Conservation (phyloP, 2,329 filamentous ascomycete genomes). For the Neonectria coccinea region DNA sequence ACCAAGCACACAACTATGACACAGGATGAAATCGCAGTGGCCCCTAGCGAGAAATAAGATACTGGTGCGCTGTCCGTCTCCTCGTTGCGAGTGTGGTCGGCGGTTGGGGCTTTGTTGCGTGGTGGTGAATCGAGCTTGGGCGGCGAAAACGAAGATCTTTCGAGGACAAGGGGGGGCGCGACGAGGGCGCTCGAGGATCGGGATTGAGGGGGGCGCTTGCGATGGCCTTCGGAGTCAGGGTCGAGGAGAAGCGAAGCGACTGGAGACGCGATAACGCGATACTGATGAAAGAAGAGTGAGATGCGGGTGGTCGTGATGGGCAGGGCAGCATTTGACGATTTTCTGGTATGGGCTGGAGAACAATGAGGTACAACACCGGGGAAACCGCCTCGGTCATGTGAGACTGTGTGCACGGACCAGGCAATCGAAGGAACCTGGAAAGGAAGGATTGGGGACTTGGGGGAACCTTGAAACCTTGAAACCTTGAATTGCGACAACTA, state of each 20-base stretch:
- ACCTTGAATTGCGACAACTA: not conserved
- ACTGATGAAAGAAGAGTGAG: slow-evolving; percentile 36
- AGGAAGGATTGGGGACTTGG: not conserved
- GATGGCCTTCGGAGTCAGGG: slow-evolving; percentile 11
- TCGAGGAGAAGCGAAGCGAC: slow-evolving; percentile 15
- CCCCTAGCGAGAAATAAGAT: not conserved
- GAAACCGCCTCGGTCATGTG: slow-evolving; percentile 49
- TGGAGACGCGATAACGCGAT: slow-evolving; percentile 31
- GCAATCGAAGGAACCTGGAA: slow-evolving; percentile 1
- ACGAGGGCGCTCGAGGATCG: slow-evolving; percentile 15
- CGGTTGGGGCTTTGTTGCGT: slow-evolving; percentile 7
- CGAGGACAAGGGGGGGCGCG: slow-evolving; percentile 25
- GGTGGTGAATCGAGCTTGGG: slow-evolving; percentile 14
- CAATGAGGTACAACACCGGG: slow-evolving; percentile 29
- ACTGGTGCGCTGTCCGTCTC: not conserved
- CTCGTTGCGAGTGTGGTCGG: slow-evolving; percentile 14
- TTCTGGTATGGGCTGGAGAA: slow-evolving; percentile 30
- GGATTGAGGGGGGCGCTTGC: slow-evolving; percentile 13
- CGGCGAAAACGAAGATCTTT: slow-evolving; percentile 23
- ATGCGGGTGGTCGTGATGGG: slow-evolving; percentile 31
- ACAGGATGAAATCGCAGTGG: slow-evolving; percentile 27
- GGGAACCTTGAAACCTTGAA: not conserved
- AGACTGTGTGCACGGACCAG: slow-evolving; percentile 44
- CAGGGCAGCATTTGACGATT: slow-evolving; percentile 37
- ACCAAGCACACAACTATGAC: slow-evolving; percentile 35